Base-by-base conservation (phyloP, 495 filamentous ascomycete genomes). In the Penicillium ochrochloron region DNA sequence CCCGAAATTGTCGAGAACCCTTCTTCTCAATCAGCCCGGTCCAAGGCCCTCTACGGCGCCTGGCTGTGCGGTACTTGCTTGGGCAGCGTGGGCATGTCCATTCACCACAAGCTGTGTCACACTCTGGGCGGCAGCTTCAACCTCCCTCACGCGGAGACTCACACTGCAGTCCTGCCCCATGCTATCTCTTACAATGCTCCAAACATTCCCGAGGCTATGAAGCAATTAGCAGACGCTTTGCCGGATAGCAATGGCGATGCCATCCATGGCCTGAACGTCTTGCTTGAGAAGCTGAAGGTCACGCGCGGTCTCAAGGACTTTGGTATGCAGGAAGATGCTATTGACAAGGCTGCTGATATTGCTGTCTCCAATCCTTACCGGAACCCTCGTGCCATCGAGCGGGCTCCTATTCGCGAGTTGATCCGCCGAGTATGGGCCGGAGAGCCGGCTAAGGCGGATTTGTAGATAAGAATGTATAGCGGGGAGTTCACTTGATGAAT, bases 21-120 rank as follows among this genome's bases (percentile, higher is more conserved):
- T 2, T 72, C 73, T 5, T 80, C 80, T 27, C 64, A 72, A 60
- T 76, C 76, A 4, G 87, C 86, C 3, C 83, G 88, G 2, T 80
- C 82, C n/a, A 66, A 75, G 2, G 88, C 87, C 2, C 81, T 87
- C 5, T 89, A 90, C 64, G 88, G 87, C 37, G 88, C 88, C 25
- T 90, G 86, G 86, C 84, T 89, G 4, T 90, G 88, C 66, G 85
- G 85, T 25, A 81, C 78, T 21, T 89, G 87, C 62, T 78, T 89
- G 0, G 87, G 88, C 19, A 84, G 80, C 67, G 87, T 90, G 10
- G 87, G 86, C 37, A 90, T 91, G 88, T 82, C 86, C 17, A 82
- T 91, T 19, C 88, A 91, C 70, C 88, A 90, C 71, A 91, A 91
- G 69, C 83, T 91, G 14, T 90, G 86, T 75, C 88, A 91, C 71